Evolutionary conservation across 2,329 filamentous ascomycete genomes (phyloP), one percentile per base, ranked within the genome.

Genomic region (Geosmithia flava): DNA sequence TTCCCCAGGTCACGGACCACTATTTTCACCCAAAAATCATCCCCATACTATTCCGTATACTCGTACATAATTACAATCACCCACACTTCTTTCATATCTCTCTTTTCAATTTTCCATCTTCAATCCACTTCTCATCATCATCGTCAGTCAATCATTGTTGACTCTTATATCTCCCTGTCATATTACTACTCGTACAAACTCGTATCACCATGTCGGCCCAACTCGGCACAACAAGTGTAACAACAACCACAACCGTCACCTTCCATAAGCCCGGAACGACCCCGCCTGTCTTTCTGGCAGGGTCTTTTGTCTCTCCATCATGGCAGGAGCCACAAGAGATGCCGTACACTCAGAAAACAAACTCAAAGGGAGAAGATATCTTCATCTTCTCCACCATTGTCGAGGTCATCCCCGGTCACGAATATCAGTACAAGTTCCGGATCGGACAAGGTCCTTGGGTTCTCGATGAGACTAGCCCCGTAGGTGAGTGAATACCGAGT

Each of bases 381-480:
- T 89, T 85, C 58, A 59, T 72, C 13, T 37, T 37, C 11, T 69
- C 63, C 42, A 78, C 78, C 50, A 63, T 70, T 1, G 68, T 87
- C 43, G 60, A 71, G 37, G 69, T 76, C 7, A 68, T 76, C 17
- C 67, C 75, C 20, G 75, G 75, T 20, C 72, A 76, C 44, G 73
- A 78, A 49, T 78, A 87, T 53, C 80, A 85, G 56, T 90, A 88
- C 72, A 89, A 87, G 63, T 84, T 89, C 55, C 75, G 82, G 29
- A 67, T 85, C 37, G 83, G 83, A 10, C 61, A 71, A 8, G 33
- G 33, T 3, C 85, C 80, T 78, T 87, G 83, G 83, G 69, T 80
- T 20, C 62, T 86, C 44, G 78, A 88, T 54, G 79, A 86, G 50
- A 68, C 68, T 43, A 69, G 72, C 48, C 74, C 78, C 15, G 79